Evolutionary conservation across 257 asterid species (phyloP), one percentile per base, ranked within the genome.

Genomic region (Schizonepeta tenuifolia): DNA sequence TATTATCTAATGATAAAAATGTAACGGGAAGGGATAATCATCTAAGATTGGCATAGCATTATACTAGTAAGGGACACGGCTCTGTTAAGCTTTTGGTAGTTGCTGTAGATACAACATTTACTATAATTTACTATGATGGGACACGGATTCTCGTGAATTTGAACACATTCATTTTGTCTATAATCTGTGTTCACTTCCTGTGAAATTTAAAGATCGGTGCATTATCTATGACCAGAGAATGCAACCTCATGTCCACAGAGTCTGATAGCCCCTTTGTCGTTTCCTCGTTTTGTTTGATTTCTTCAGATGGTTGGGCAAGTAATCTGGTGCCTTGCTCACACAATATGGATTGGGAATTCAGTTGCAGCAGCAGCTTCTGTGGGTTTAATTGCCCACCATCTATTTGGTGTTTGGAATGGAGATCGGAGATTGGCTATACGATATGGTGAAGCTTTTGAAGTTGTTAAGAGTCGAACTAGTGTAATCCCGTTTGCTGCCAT

Each of bases 401-500:
- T 95, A 14, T 90, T 92, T 75, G 98, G 99, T 11, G 96, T 84
- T 22, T 92, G 99, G 99, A 95, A 88, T 64, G 99, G 99, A 24
- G 99, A 95, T 77, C 80, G 98, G 18, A 85, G 99, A 73, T 73
- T 95, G 79, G 90, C 86, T 50, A 82, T 82, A 11, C 81, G 98
- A 28, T 79, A 92, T 18, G 99, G 98, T 4, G 93, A 90, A 73
- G 97, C 89, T 63, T 95, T 95, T 55, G 91, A 95, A 77, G 86
- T 7, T 3, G 89, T 95, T 20, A 92, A 89, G 83, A 76, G 70
- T 67, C 85, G 98, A 79, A 95, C 98, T 1, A 95, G 99, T 26
- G 74, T 90, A n/a, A 63, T 88, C 7, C 99, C 99, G 0, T 95
- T 95, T 77, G 96, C 93, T 41, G 99, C 98, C 21, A 84, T 95